Evolutionary conservation across 768 basidiomycete species (phyloP), one percentile per base, ranked within the genome.

Genomic region (Lactarius tabidus): DNA sequence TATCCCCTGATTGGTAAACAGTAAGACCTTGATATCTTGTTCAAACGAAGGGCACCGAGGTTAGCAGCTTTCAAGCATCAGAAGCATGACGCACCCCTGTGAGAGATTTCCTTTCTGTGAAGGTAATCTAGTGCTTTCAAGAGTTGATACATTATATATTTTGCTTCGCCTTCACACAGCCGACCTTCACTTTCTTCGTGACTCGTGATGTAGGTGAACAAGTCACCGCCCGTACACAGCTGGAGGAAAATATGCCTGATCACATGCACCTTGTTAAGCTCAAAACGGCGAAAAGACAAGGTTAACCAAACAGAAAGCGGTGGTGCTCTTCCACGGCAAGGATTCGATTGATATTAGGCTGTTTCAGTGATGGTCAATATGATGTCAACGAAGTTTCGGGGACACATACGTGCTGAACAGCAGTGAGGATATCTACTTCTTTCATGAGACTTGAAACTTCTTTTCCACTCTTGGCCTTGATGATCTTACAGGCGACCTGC

Each of bases 401-500:
- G 39, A 3, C 8, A 72, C 84, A 67, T 70, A 91, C 91, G 74
- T 93, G 91, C 68, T 86, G 79, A 36, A 93, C 76, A 9, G 81
- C 82, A 72, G 85, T 85, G 23, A 93, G 76, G 57, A 93, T 87
- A 57, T 82, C 82, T 33, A 91, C 88, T 75, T 93, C 91, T 70
- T 90, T 93, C 85, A 87, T 85, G 26, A 89, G 82, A 69, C 85
- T 82, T 4, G 75, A 78, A 29, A 84, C 73, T 53, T 89, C 87
- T 56, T 80, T 80, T 26, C 82, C 83, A 59, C 81, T 82, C 73
- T 84, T 85, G 1, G 79, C 82, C 69, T 83, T 84, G 71, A 93
- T 89, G 64, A 85, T 91, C 74, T 93, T 93, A 74, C 91, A 93
- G 26, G 91, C 91, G 31, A 91, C 89, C 75, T 93, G 91, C 52